Percentiles rank a stretch among this genome's conserved stretches.
Conservation (phyloP, 352 stramenopile species). For the Thalassiosira delicatula region DNA sequence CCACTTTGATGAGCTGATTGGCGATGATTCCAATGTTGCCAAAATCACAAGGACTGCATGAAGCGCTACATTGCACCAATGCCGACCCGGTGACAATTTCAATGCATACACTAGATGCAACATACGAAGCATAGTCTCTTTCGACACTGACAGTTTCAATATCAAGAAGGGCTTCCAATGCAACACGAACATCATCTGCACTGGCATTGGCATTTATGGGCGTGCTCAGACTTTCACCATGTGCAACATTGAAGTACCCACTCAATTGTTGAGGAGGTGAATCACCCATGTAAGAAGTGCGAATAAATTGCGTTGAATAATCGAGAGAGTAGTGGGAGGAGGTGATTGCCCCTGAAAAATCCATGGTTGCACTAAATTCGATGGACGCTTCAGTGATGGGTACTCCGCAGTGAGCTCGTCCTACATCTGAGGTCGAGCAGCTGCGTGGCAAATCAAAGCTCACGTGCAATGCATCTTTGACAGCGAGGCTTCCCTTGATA, state of each 20-base stretch:
- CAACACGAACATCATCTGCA: constrained; percentile 86
- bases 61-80: constrained; percentile 51
- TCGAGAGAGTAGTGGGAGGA: constrained; percentile 54
- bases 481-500: constrained; percentile 84
- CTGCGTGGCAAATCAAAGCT: constrained; percentile 75
- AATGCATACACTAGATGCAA: constrained; percentile 49
- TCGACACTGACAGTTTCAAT: constrained; percentile 85
- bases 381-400: constrained; percentile 58
- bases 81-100: constrained; percentile 54
- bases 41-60: constrained; percentile 67
- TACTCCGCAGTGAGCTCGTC: constrained; percentile 68
- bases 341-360: constrained; percentile 42
- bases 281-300: constrained; percentile 35
- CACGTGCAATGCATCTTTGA: constrained; percentile 67
- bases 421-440: constrained; percentile 78
- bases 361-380: constrained; percentile 50
- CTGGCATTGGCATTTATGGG: constrained; percentile 88
- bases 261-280: constrained; percentile 39
- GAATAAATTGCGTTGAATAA: constrained; percentile 70
- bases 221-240: constrained; percentile 84
- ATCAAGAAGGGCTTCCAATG: constrained; percentile 87
- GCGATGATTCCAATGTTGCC: constrained; percentile 56
- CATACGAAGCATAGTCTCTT: constrained; percentile 41
- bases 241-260: constrained; percentile 89
- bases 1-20: constrained; percentile 73